Base-by-base conservation (phyloP, 306 rosid genomes). In the Cicer yamashitae region DNA sequence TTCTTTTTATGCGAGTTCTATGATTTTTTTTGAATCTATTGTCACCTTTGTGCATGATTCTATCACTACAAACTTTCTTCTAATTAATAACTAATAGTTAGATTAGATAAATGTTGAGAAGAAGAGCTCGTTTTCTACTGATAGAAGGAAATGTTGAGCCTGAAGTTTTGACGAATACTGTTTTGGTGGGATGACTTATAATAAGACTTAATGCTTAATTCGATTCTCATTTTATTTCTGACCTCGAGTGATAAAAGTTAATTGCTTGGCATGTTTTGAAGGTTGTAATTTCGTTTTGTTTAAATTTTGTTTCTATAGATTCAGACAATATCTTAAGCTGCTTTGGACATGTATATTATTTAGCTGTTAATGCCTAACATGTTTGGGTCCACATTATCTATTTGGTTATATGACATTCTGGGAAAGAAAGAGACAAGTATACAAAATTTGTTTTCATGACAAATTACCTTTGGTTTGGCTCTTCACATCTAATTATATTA, bases 1-100 rank as follows among this genome's bases (percentile, higher is more conserved):
- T 11, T 10, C 25, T 70, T 62, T 76, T 74, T 15, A 52, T 6
- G 52, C 7, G 6, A 58, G 56, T 11, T 57, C 8, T 69, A 63
- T 37, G 50, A 14, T 17, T 0, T 38, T 30, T 9, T 71, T 40
- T 37, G 6, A 60, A 62, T 44, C 10, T 38, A 46, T 62, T 40
- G 59, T 53, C 75, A 68, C 72, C 47, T 70, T 56, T 70, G 15
- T 54, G 56, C 43, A 10, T 56, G 81, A 47, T 47, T 48, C 39
- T 18, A 58, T 73, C 46, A 9, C 17, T 44, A 44, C 34, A 73
- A 67, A 51, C 38, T 60, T 60, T 60, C 44, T 60, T 77, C 43
- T 39, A 18, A 73, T 43, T 10, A 52, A 5, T 37, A 50, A 45
- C 41, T 63, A 40, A 45, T 47, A 47, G 76, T 48, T 69, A 43